Base-by-base conservation (phyloP, 805 yeast genomes). In the Suhomyces prunicola region DNA sequence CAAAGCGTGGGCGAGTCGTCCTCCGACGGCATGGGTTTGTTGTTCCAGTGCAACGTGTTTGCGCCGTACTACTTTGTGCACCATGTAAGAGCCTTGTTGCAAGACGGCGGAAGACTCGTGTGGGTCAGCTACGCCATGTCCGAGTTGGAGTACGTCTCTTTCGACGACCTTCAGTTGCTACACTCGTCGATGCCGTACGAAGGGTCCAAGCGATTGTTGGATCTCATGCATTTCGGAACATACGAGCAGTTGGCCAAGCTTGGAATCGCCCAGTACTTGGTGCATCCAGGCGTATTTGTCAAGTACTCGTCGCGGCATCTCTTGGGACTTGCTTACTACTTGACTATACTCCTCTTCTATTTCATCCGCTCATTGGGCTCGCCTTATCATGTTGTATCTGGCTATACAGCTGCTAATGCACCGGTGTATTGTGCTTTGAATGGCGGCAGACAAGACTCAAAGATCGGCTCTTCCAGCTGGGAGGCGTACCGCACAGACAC, bases 1-100 rank as follows among this genome's bases (percentile, higher is more conserved):
- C 98, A 94, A 74, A 77, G 80, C 52, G 78, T 82, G 15, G 97
- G 97, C 4, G 84, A 85, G 24, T 83, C 80, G 62, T 83, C 96
- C 1, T 67, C 64, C 13, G 98, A 93, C 68, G 91, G 83, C 0
- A 60, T 93, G 76, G 97, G 98, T 1, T 71, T 87, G 22, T 90
- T 91, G 4, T 94, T 93, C 73, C 96, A 93, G 71, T 94, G 94
- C 5, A 93, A 93, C 65, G 97, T 93, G 7, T 89, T 94, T 71
- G 96, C 96, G 0, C 98, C 98, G 2, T 92, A 88, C 72, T 93
- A 84, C 68, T 73, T 93, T 51, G 77, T 92, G 50, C 88, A 87
- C 58, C 84, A 81, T 56, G 70, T 92, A 13, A 67, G 76, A 36
- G 82, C 82, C 3, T 68, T 82, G 44, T 70, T 91, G 13, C 73